Conservation (phyloP, 2,329 filamentous ascomycete species). For the Fusarium chlamydosporum region DNA sequence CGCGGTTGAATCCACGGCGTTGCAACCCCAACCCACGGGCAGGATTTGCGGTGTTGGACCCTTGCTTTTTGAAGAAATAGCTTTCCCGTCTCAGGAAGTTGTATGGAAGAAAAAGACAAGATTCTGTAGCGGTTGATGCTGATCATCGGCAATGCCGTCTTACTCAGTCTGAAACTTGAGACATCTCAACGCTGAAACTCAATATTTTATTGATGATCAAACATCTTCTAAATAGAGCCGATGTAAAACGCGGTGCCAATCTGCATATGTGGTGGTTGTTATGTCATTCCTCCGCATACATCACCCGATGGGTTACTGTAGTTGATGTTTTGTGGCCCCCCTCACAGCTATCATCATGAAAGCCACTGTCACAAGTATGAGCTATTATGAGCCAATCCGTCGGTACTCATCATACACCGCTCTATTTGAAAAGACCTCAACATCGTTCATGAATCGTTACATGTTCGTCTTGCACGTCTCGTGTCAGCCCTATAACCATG, state of each 20-base stretch:
- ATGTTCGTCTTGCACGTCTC: constrained; percentile 18
- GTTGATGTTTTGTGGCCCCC: not conserved
- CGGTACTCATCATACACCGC: constrained; percentile 13
- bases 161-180: constrained; percentile 19
- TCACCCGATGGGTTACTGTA: not conserved
- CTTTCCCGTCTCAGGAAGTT: not conserved
- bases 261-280: not conserved
- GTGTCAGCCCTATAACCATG: constrained; percentile 38
- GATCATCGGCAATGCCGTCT: constrained; percentile 31
- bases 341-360: not conserved
- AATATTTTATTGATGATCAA: constrained; percentile 1
- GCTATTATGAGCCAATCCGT: not conserved
- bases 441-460: constrained; percentile 13
- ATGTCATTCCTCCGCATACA: constrained; percentile 7
- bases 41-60: constrained; percentile 19
- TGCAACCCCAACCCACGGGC: constrained; percentile 49
- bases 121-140: not conserved
- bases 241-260: too few relatives aligned
- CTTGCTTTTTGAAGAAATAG: not conserved
- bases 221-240: not conserved
- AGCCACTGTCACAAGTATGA: constrained; percentile 5
- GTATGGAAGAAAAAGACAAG: not conserved
- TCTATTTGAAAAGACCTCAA: not conserved
- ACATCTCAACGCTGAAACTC: constrained; percentile 14
- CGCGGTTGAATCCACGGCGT: constrained; percentile 18